These are phyloP conservation scores for Candida qinlingensis DNA, from an alignment of 805 yeast genomes.

Conservation along the genomic window DNA sequence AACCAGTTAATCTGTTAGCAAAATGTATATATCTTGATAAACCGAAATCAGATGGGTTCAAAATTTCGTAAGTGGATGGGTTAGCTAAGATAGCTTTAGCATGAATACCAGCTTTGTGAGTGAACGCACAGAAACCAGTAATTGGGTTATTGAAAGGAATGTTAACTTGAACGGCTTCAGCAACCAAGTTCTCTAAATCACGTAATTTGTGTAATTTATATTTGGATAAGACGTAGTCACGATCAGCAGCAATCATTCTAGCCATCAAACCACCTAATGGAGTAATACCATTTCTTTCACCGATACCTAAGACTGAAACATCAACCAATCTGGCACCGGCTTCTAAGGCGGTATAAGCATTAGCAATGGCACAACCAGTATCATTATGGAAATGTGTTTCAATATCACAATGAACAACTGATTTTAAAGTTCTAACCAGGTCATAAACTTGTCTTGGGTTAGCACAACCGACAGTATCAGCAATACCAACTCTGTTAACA, in stretches of 20 bases:
- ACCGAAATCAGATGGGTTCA: conserved; percentile 93
- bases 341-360: conserved; percentile 96
- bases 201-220: conserved; percentile 94
- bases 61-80: conserved; percentile 97
- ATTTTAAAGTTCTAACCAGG: conserved; percentile 85
- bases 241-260: conserved; percentile 97
- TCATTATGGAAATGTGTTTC: conserved; percentile 99
- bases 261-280: conserved; percentile 99
- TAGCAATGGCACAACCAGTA: conserved; percentile 98
- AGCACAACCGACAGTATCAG: conserved; percentile 98
- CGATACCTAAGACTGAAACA: conserved; percentile 94
- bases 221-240: conserved; percentile 91
- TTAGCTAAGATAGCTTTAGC: conserved; percentile 98
- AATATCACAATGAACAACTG: conserved; percentile 93
- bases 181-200: conserved; percentile 92
- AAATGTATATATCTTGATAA: conserved; percentile 94
- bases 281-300: conserved; percentile 98
- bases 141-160: conserved; percentile 98
- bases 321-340: conserved; percentile 96
- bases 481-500: conserved; percentile 98
- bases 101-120: conserved; percentile 99
- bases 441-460: conserved; percentile 99
- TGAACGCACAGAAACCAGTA: conserved; percentile 98
- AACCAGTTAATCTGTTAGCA: conserved; percentile 96
- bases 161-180: conserved; percentile 95